Evolutionary conservation across 768 basidiomycete genomes (phyloP).

Genomic region (Clavulina sp.): DNA sequence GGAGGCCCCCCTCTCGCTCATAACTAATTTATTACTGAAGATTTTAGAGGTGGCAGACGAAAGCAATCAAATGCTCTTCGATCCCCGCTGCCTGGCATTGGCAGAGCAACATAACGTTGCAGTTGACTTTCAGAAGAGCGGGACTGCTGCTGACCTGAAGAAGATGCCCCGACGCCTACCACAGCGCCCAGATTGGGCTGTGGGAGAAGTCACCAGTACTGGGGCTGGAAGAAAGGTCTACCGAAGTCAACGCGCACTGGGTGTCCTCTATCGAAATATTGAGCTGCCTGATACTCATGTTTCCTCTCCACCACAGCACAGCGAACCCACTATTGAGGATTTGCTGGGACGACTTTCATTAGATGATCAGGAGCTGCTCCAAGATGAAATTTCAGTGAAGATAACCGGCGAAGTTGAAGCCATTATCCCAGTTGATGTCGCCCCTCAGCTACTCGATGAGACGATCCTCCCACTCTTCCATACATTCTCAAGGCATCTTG

Average conservation of each 20-base stretch:
- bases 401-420: neutral
- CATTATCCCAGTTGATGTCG: neutral
- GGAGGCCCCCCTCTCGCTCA: neutral
- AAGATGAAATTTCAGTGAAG: neutral
- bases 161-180: slow-evolving; percentile 4
- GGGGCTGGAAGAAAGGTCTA: slow-evolving; percentile 22
- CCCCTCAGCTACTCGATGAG: neutral
- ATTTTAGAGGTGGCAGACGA: slow-evolving; percentile 42
- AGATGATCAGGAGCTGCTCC: slow-evolving; percentile 1
- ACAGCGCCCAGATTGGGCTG: slow-evolving; percentile 8
- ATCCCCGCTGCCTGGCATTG: slow-evolving; percentile 34
- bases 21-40: neutral
- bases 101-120: slow-evolving; percentile 29
- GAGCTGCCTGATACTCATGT: slow-evolving; percentile 25
- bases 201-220: slow-evolving; percentile 2
- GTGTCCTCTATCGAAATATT: slow-evolving; percentile 43
- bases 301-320: neutral
- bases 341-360: neutral
- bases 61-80: slow-evolving; percentile 32
- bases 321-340: neutral
- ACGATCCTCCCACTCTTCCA: slow-evolving; percentile 11
- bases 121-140: slow-evolving; percentile 14
- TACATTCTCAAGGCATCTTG: slow-evolving; percentile 30
- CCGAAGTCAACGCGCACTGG: slow-evolving; percentile 36
- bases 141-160: slow-evolving; percentile 4